phyloP scores from a whole-genome alignment of 805 yeast species.

The Teunomyces tritomae region DNA sequence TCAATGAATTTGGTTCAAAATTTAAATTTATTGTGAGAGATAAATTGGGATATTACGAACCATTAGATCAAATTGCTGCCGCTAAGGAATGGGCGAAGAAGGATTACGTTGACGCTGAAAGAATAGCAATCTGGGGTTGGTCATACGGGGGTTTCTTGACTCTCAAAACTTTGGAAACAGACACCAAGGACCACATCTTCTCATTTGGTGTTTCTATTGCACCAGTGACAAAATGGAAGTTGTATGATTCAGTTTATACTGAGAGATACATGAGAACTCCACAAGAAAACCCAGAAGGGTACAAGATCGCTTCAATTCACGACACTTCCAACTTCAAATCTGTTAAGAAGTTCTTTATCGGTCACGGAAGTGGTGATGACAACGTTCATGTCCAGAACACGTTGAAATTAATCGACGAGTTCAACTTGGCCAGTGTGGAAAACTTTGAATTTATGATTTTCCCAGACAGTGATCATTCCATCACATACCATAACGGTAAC shows the following conservation, averaged over 20 bases:
- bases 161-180: constrained; percentile 69
- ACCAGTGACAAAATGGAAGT: constrained; percentile 77
- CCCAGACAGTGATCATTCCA: constrained; percentile 79
- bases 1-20: constrained; percentile 33
- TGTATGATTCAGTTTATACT: constrained; percentile 76
- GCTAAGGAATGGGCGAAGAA: constrained; percentile 68
- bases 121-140: constrained; percentile 84
- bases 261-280: constrained; percentile 73
- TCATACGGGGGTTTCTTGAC: constrained; percentile 82
- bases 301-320: constrained; percentile 44
- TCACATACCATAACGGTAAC: constrained; percentile 70
- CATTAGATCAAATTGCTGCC: constrained; percentile 81
- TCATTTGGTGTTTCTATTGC: constrained; percentile 81
- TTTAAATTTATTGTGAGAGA: constrained; percentile 82
- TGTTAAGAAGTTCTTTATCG: constrained; percentile 58
- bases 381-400: constrained; percentile 79
- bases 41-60: constrained; percentile 77
- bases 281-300: constrained; percentile 46
- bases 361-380: constrained; percentile 84
- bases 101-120: constrained; percentile 57
- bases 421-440: constrained; percentile 65
- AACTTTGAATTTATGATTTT: constrained; percentile 78
- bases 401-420: constrained; percentile 55
- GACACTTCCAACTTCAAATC: constrained; percentile 44
- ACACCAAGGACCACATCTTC: constrained; percentile 53